Evolutionary conservation across 106 monocot species (phyloP).

Genomic region (Apostasia shenzhenica): DNA sequence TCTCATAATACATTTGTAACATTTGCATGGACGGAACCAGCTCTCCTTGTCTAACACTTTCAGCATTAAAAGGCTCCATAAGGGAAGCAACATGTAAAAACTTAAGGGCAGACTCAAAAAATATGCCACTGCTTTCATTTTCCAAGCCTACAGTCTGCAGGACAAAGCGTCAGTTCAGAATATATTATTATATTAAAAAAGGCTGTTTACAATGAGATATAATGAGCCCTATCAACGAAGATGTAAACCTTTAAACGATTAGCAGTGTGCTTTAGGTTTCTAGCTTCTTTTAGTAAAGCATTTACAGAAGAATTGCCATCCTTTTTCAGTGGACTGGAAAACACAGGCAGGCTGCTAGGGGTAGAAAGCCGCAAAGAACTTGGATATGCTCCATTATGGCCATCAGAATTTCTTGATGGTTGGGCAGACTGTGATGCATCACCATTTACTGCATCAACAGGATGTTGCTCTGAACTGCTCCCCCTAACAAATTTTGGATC

Average conservation of each 20-base stretch:
- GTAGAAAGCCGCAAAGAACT: slow-evolving; percentile 29
- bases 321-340: slow-evolving; percentile 39
- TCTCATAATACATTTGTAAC: slow-evolving; percentile 60
- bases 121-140: slow-evolving; percentile 61
- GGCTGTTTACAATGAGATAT: background rate
- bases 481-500: slow-evolving; percentile 16
- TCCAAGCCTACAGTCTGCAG: slow-evolving; percentile 66
- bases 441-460: slow-evolving; percentile 23
- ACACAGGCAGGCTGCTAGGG: slow-evolving; percentile 29
- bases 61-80: slow-evolving; percentile 46
- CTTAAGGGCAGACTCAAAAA: slow-evolving; percentile 85
- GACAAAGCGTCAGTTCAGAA: slow-evolving; percentile 2
- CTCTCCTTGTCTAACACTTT: slow-evolving; percentile 53
- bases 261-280: slow-evolving; percentile 22
- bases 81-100: slow-evolving; percentile 75
- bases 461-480: slow-evolving; percentile 21
- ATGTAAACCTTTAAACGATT: slow-evolving; percentile 18
- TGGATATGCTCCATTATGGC: slow-evolving; percentile 20
- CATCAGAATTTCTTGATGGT: slow-evolving; percentile 18
- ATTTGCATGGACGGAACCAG: slow-evolving; percentile 27
- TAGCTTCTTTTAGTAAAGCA: slow-evolving; percentile 40
- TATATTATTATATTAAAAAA: background rate
- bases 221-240: background rate
- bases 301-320: slow-evolving; percentile 32
- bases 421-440: slow-evolving; percentile 19